A percentile compares a stretch with the other conserved stretches of the same genome.
These are phyloP conservation scores for Daldinia vernicosa DNA, from an alignment of 495 filamentous ascomycete genomes.

Conservation along the genomic window DNA sequence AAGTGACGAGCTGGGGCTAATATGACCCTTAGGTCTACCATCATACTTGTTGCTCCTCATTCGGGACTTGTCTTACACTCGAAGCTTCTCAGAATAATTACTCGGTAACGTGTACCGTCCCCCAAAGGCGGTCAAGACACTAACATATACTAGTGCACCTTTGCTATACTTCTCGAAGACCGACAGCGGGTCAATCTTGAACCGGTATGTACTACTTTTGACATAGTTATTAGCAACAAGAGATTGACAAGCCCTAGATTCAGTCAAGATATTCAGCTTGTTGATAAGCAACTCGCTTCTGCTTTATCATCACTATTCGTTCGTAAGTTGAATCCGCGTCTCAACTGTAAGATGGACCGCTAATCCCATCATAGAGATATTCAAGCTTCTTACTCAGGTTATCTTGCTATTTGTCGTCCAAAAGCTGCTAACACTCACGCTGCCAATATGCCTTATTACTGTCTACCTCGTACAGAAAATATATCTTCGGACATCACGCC, in stretches of 20 bases:
- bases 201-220: conserved; percentile 32
- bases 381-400: conserved; percentile 44
- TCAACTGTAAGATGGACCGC: not conserved
- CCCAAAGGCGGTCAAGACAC: not conserved
- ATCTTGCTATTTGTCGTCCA: conserved; percentile 45
- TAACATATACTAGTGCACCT: conserved; percentile 35
- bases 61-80: conserved; percentile 30
- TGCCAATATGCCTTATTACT: conserved; percentile 47
- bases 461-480: conserved; percentile 61
- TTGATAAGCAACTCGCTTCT: conserved; percentile 35
- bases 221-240: not conserved
- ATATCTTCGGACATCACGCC: conserved; percentile 66
- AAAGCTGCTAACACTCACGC: conserved; percentile 40
- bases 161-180: conserved; percentile 37
- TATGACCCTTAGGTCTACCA: conserved; percentile 14
- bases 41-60: conserved; percentile 33
- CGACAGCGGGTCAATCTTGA: conserved; percentile 43
- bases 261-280: conserved; percentile 36
- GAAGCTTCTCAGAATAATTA: conserved; percentile 27
- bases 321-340: conserved; percentile 32
- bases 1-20: not conserved
- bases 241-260: conserved; percentile 30
- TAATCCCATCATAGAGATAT: conserved; percentile 30
- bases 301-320: conserved; percentile 27
- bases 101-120: conserved; percentile 1